phyloP scores from a whole-genome alignment of 768 basidiomycete genomes.

The Scleroderma bovista region DNA sequence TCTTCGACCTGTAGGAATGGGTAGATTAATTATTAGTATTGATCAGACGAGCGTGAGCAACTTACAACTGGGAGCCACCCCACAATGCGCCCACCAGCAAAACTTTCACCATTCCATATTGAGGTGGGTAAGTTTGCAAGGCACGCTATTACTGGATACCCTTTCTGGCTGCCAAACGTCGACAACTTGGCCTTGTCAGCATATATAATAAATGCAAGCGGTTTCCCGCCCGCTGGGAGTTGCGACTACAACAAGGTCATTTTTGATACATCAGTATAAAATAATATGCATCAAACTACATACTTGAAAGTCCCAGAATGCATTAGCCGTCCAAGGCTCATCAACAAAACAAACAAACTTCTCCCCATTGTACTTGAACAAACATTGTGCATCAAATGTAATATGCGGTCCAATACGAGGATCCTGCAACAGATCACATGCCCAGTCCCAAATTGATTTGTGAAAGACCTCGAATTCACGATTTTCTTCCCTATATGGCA shows the following conservation, averaged over 20 bases:
- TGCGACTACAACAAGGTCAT: conserved; percentile 4
- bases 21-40: not conserved
- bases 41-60: not conserved
- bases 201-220: conserved; percentile 32
- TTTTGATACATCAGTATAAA: too few species aligned
- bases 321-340: conserved; percentile 9
- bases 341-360: conserved; percentile 1
- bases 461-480: conserved; percentile 1
- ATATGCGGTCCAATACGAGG: not conserved
- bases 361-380: not conserved
- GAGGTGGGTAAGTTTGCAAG: conserved; percentile 28
- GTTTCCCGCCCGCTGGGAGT: conserved; percentile 17
- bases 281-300: too few species aligned
- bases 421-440: not conserved
- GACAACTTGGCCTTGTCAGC: conserved; percentile 38
- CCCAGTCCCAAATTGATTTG: conserved; percentile 2
- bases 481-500: not conserved
- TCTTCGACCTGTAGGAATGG: conserved; percentile 2
- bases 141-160: conserved; percentile 32
- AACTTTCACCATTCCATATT: conserved; percentile 30
- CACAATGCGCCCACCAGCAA: conserved; percentile 32
- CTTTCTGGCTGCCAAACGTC: conserved; percentile 34
- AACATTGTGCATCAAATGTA: not conserved
- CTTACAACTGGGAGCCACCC: conserved; percentile 37
- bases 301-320: not conserved